phyloP scores from a whole-genome alignment of 2,329 filamentous ascomycete species.

The Bretziella fagacearum region DNA sequence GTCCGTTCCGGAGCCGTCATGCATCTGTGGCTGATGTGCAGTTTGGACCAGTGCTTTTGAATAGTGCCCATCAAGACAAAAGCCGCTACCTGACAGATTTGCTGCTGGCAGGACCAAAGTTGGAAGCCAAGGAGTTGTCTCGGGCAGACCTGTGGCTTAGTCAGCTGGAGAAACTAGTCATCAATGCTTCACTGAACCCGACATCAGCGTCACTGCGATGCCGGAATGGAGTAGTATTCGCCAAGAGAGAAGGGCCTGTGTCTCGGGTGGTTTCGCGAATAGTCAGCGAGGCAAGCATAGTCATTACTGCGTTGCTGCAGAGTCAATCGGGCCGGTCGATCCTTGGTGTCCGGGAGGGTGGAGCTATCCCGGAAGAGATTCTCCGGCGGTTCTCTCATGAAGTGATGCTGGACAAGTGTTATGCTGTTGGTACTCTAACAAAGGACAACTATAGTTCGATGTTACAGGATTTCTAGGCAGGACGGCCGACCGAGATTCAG shows the following conservation, averaged over 20 bases:
- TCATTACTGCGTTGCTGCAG: constrained; percentile 32
- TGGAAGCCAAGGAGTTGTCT: constrained; percentile 26
- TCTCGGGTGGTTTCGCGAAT: constrained; percentile 48
- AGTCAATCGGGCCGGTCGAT: constrained; percentile 7
- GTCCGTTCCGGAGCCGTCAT: constrained; percentile 35
- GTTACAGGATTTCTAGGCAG: constrained; percentile 39
- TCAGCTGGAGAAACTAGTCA: constrained; percentile 76
- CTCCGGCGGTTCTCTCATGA: constrained; percentile 27
- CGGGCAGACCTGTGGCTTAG: constrained; percentile 32
- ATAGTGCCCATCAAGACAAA: constrained; percentile 11
- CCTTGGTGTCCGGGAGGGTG: constrained; percentile 3
- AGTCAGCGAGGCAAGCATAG: constrained; percentile 53
- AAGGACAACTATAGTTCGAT: constrained; percentile 42
- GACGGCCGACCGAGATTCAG: constrained; percentile 36
- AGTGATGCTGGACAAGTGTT: constrained; percentile 24
- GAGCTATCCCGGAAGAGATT: constrained; percentile 18
- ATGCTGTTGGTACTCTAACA: constrained; percentile 24
- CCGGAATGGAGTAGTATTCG: constrained; percentile 60
- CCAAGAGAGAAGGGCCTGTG: constrained; percentile 31
- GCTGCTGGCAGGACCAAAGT: constrained; percentile 27
- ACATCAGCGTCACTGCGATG: constrained; percentile 63
- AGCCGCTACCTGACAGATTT: constrained; percentile 26
- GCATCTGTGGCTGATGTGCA: constrained; percentile 32
- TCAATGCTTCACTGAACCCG: constrained; percentile 70
- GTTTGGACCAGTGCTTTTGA: constrained; percentile 30